phyloP scores from a whole-genome alignment of 305 asterid genomes.

The Fraxinus dipetala region DNA sequence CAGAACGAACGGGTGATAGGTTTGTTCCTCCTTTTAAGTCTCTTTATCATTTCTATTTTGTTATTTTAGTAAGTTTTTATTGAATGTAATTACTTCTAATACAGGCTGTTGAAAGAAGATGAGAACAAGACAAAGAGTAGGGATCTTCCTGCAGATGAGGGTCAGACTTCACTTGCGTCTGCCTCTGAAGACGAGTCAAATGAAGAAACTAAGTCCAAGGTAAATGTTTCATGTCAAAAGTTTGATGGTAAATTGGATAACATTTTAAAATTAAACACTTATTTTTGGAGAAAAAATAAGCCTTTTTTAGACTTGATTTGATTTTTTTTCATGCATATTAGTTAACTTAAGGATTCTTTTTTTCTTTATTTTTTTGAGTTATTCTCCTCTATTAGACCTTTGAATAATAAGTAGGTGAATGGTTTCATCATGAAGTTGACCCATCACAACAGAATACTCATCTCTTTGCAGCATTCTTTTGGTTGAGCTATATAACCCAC shows the following conservation, averaged over 20 bases:
- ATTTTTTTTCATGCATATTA: background rate
- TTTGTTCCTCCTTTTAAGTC: conserved; percentile 26
- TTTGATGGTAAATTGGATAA: background rate
- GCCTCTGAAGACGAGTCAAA: conserved; percentile 55
- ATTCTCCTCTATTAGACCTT: background rate
- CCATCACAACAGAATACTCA: background rate
- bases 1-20: conserved; percentile 79
- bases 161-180: conserved; percentile 44
- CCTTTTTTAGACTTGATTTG: background rate
- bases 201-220: conserved; percentile 64
- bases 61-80: conserved; percentile 24
- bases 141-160: conserved; percentile 51
- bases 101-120: conserved; percentile 73
- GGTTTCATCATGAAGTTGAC: background rate
- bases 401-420: background rate
- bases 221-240: conserved; percentile 22
- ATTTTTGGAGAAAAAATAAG: background rate
- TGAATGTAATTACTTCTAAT: conserved; percentile 24
- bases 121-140: conserved; percentile 60
- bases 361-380: background rate
- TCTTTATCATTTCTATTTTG: conserved; percentile 11
- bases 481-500: background rate
- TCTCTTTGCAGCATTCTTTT: background rate
- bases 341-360: background rate
- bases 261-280: background rate